Percentiles rank a stretch among this genome's conserved stretches.
phyloP scores from a whole-genome alignment of 139 green algal genomes.

The Pedinophyceae sp. region DNA sequence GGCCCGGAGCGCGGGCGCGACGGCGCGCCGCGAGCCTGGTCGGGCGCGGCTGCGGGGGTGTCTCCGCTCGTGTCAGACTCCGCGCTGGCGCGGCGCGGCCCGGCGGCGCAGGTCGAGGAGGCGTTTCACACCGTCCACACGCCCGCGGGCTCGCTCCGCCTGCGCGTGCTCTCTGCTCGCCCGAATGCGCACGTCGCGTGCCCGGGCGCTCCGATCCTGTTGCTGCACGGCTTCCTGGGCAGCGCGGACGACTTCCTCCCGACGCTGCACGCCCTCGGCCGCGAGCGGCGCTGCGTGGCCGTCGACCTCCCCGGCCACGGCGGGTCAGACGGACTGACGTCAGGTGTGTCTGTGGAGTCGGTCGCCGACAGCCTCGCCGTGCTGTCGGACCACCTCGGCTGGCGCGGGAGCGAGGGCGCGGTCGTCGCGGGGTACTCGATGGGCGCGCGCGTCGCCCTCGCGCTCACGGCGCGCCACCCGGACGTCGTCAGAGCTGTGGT shows the following conservation, averaged over 20 bases:
- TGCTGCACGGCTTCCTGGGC: conserved; percentile 74
- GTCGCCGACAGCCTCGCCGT: not conserved
- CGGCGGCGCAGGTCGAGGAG: not conserved
- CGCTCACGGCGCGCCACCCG: too few species aligned
- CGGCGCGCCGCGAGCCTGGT: not conserved
- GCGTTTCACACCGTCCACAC: not conserved
- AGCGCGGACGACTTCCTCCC: not conserved
- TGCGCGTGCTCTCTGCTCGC: not conserved
- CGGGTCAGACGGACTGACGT: not conserved
- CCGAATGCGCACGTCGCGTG: not conserved
- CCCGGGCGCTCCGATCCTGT: conserved; percentile 19
- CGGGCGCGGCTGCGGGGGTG: not conserved
- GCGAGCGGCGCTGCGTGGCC: conserved; percentile 27
- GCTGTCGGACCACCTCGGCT: not conserved
- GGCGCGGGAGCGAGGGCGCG: not conserved
- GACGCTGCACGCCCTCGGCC: conserved; percentile 1
- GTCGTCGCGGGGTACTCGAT: conserved; percentile 68
- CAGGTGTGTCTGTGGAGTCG: not conserved
- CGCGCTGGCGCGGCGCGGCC: not conserved
- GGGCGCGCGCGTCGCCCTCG: conserved; percentile 54
- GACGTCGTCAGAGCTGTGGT: too few species aligned
- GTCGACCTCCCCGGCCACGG: conserved; percentile 69
- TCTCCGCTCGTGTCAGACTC: not conserved
- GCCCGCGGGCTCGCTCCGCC: not conserved
- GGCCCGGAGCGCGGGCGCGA: too few species aligned